Conservation (phyloP, 1,139 yeast species). For the Eremothecium sinecaudum region DNA sequence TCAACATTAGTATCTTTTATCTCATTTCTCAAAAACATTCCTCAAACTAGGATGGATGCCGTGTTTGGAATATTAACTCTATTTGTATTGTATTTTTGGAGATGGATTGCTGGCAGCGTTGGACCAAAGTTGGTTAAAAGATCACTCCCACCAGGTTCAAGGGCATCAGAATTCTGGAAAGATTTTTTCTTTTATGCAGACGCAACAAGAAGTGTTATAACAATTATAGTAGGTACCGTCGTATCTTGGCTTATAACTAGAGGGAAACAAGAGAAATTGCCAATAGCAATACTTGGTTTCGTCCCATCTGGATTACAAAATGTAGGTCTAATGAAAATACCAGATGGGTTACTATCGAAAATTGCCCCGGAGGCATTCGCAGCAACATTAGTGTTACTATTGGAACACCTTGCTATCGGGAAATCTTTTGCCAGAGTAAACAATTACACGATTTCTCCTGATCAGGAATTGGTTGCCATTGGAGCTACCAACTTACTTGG, state of each 20-base stretch:
- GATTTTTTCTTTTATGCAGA: constrained; percentile 49
- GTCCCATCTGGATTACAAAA: constrained; percentile 78
- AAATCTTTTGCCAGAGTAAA: constrained; percentile 89
- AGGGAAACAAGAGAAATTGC: constrained; percentile 32
- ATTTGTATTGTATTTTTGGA: constrained; percentile 60
- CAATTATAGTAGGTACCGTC: constrained; percentile 68
- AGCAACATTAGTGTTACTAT: constrained; percentile 66
- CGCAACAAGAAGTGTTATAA: constrained; percentile 73
- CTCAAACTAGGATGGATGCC: constrained; percentile 62
- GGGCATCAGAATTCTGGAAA: constrained; percentile 37
- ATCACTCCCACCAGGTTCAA: constrained; percentile 29
- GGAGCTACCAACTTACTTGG: constrained; percentile 88
- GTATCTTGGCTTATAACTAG: constrained; percentile 56
- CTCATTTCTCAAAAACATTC: constrained; percentile 61
- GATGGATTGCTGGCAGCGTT: constrained; percentile 43
- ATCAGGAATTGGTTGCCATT: constrained; percentile 90
- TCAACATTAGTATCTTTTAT: constrained; percentile 64
- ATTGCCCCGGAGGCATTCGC: constrained; percentile 79
- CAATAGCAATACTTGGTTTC: constrained; percentile 53
- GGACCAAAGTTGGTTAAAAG: constrained; percentile 45
- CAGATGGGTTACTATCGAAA: constrained; percentile 48
- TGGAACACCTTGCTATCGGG: constrained; percentile 90
- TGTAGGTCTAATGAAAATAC: constrained; percentile 64
- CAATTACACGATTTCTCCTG: constrained; percentile 83
- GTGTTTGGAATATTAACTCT: constrained; percentile 80